Evolutionary conservation across 495 filamentous ascomycete species (phyloP).

Genomic region (Penicillium paxilli): DNA sequence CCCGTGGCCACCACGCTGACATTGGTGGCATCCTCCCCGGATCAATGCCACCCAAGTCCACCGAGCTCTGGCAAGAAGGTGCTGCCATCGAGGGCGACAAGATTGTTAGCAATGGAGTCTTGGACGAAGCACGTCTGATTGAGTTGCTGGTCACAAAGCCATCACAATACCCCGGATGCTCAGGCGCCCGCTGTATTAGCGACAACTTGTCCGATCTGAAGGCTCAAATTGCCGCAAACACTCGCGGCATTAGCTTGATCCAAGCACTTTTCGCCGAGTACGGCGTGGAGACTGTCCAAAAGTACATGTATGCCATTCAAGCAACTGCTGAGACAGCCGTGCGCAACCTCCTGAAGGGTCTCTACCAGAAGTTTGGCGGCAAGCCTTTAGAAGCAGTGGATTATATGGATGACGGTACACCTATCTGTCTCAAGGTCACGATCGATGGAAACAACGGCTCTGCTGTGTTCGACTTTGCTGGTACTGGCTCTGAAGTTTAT

Average conservation of each 20-base stretch:
- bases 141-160: slow-evolving; percentile 83
- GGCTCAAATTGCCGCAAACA: slow-evolving; percentile 93
- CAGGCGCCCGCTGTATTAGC: slow-evolving; percentile 83
- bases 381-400: slow-evolving; percentile 80
- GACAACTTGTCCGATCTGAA: slow-evolving; percentile 97
- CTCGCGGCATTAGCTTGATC: slow-evolving; percentile 93
- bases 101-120: slow-evolving; percentile 83
- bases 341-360: slow-evolving; percentile 76
- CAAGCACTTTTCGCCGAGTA: slow-evolving; percentile 84
- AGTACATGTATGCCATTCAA: slow-evolving; percentile 95
- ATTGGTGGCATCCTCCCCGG: slow-evolving; percentile 96
- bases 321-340: slow-evolving; percentile 88
- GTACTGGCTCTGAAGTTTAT: slow-evolving; percentile 89
- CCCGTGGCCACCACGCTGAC: slow-evolving; percentile 93
- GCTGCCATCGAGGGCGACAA: slow-evolving; percentile 93
- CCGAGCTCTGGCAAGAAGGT: slow-evolving; percentile 92
- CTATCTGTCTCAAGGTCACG: slow-evolving; percentile 79
- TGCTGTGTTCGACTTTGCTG: slow-evolving; percentile 84
- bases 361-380: slow-evolving; percentile 75
- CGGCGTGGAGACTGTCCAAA: slow-evolving; percentile 85
- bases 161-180: slow-evolving; percentile 81
- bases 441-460: slow-evolving; percentile 85
- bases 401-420: slow-evolving; percentile 96
- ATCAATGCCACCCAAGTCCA: slow-evolving; percentile 94
- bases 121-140: slow-evolving; percentile 84